Conservation (phyloP, 768 basidiomycete species). For the Podaxis sp. region DNA sequence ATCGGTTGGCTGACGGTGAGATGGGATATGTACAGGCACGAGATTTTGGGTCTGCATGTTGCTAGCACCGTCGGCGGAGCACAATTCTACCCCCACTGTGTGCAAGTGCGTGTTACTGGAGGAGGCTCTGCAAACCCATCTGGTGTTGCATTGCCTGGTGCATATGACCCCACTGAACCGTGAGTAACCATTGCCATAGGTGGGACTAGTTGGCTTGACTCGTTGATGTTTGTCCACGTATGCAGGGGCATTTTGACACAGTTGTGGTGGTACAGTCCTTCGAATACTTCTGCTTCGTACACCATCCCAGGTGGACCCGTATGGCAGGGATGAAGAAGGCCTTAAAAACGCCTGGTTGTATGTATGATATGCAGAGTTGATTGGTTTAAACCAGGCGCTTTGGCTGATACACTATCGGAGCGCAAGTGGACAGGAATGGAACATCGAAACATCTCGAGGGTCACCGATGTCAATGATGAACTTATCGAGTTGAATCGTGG, state of each 20-base stretch:
- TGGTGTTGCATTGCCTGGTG: constrained; percentile 37
- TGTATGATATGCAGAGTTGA: not conserved
- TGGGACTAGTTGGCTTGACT: not conserved
- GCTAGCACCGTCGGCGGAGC: constrained; percentile 35
- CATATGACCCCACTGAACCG: constrained; percentile 34
- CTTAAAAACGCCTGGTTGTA: not conserved
- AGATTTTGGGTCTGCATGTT: constrained; percentile 37
- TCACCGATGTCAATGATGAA: not conserved
- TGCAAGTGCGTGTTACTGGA: constrained; percentile 35
- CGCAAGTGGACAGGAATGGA: not conserved
- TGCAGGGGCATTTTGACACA: constrained; percentile 18
- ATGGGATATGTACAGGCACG: constrained; percentile 20
- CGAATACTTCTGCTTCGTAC: constrained; percentile 19
- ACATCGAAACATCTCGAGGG: not conserved
- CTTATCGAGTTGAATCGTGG: not conserved
- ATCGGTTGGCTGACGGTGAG: not conserved
- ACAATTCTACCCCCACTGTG: constrained; percentile 36
- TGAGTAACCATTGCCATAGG: not conserved
- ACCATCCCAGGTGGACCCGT: constrained; percentile 17
- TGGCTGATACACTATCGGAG: not conserved
- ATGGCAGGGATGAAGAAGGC: not conserved
- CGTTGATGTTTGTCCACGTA: not conserved
- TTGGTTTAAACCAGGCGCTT: not conserved
- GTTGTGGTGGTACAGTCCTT: constrained; percentile 20
- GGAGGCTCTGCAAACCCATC: constrained; percentile 33